Evolutionary conservation across 2,329 filamentous ascomycete genomes (phyloP).

Genomic region (Amauroascus niger): DNA sequence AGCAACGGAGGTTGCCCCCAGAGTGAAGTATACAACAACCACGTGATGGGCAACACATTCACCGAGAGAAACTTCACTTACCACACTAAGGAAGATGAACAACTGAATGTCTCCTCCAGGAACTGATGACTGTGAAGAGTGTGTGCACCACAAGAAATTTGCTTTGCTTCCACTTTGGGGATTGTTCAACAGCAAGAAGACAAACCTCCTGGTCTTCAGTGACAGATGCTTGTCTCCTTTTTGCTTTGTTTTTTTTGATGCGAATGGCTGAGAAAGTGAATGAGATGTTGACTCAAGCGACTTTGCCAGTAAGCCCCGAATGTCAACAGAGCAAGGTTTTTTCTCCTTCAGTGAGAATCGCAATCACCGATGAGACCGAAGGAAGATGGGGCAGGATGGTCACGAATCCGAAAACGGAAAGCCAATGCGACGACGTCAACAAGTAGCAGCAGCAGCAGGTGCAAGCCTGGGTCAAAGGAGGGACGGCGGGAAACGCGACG

Average conservation of each 20-base stretch:
- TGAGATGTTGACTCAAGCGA: not conserved
- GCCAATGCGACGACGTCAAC: not conserved
- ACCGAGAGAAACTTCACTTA: constrained; percentile 2
- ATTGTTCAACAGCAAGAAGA: not conserved
- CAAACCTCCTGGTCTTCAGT: not conserved
- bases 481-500: constrained; percentile 4
- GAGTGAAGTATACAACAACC: not conserved
- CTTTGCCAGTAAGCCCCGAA: not conserved
- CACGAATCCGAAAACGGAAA: constrained; percentile 5
- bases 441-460: not conserved
- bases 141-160: not conserved
- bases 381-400: not conserved
- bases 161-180: not conserved
- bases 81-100: constrained; percentile 68
- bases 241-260: not conserved
- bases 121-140: constrained; percentile 35
- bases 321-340: not conserved
- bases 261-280: not conserved
- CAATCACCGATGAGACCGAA: not conserved
- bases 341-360: not conserved
- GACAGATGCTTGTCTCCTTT: too few relatives aligned
- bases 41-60: not conserved
- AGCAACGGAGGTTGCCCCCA: not conserved
- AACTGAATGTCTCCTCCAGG: constrained; percentile 91
- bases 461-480: not conserved